phyloP scores from a whole-genome alignment of 768 basidiomycete species.

The Tylopilus sp. region DNA sequence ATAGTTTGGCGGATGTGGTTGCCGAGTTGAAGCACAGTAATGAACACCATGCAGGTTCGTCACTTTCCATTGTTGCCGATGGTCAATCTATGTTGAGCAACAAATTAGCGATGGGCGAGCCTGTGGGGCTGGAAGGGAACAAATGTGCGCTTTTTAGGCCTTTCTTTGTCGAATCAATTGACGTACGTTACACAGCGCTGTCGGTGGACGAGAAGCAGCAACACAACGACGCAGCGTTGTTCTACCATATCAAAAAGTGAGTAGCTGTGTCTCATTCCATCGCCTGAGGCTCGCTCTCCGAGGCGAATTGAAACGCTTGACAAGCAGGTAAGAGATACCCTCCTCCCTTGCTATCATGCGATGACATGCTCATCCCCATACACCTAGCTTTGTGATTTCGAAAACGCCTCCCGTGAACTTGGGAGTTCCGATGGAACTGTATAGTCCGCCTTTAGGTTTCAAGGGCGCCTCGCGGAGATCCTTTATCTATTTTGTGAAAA shows the following conservation, averaged over 20 bases:
- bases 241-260: conserved; percentile 44
- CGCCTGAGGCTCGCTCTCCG: not conserved
- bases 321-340: conserved; percentile 36
- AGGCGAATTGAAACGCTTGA: conserved; percentile 48
- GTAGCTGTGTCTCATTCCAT: conserved; percentile 2
- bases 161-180: not conserved
- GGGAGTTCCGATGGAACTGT: conserved; percentile 55
- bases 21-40: conserved; percentile 40
- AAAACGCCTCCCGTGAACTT: conserved; percentile 50
- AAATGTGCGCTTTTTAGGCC: conserved; percentile 26
- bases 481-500: conserved; percentile 52
- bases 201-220: conserved; percentile 48
- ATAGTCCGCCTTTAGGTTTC: conserved; percentile 47
- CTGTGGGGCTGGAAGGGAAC: conserved; percentile 37
- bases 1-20: conserved; percentile 43
- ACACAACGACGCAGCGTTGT: conserved; percentile 41
- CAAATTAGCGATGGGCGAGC: conserved; percentile 27
- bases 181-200: conserved; percentile 25
- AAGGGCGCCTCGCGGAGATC: conserved; percentile 47
- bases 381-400: conserved; percentile 49
- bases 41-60: conserved; percentile 31
- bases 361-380: not conserved
- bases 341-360: not conserved
- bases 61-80: not conserved
- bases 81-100: not conserved